A percentile compares a stretch with the other conserved stretches of the same genome.
Conservation (phyloP, 208 protist species). For the Trichomonas gallinae region DNA sequence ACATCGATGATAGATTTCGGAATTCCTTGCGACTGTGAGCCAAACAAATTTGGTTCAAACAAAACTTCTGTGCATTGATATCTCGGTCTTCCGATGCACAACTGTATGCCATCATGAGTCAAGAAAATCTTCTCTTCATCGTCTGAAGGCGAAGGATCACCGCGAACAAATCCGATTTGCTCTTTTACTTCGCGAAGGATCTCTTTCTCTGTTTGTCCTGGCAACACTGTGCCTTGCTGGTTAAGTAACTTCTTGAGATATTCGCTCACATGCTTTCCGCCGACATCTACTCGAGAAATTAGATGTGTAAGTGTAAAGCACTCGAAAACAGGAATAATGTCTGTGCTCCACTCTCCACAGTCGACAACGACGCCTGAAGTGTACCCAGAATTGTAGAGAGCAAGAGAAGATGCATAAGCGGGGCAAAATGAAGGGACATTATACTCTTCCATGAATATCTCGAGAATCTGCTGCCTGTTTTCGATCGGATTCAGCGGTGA, state of each 20-base stretch:
- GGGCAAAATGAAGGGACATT: slow-evolving; percentile 54
- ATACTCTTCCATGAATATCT: slow-evolving; percentile 68
- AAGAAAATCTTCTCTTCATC: slow-evolving; percentile 49
- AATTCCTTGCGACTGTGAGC: slow-evolving; percentile 33
- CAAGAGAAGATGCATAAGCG: slow-evolving; percentile 70
- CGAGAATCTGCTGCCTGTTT: slow-evolving; percentile 62
- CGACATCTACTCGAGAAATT: slow-evolving; percentile 48
- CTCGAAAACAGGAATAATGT: slow-evolving; percentile 87
- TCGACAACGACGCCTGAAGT: slow-evolving; percentile 73
- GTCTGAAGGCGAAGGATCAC: slow-evolving; percentile 45
- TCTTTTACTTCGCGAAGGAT: slow-evolving; percentile 59
- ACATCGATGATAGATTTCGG: slow-evolving; percentile 44
- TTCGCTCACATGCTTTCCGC: slow-evolving; percentile 51
- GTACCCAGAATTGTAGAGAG: slow-evolving; percentile 64
- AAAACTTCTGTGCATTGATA: slow-evolving; percentile 56
- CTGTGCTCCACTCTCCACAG: slow-evolving; percentile 75
- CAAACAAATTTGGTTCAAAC: slow-evolving; percentile 50
- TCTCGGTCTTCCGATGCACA: slow-evolving; percentile 36
- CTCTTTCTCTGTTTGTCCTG: slow-evolving; percentile 46
- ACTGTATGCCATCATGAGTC: slow-evolving; percentile 49
- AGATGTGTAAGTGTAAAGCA: slow-evolving; percentile 41
- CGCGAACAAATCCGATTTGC: slow-evolving; percentile 50
- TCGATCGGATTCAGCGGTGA: slow-evolving; percentile 59
- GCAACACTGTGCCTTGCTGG: slow-evolving; percentile 42
- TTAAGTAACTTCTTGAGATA: slow-evolving; percentile 46